Conservation (phyloP, 805 yeast species). For the Kluyveromyces lactis region DNA sequence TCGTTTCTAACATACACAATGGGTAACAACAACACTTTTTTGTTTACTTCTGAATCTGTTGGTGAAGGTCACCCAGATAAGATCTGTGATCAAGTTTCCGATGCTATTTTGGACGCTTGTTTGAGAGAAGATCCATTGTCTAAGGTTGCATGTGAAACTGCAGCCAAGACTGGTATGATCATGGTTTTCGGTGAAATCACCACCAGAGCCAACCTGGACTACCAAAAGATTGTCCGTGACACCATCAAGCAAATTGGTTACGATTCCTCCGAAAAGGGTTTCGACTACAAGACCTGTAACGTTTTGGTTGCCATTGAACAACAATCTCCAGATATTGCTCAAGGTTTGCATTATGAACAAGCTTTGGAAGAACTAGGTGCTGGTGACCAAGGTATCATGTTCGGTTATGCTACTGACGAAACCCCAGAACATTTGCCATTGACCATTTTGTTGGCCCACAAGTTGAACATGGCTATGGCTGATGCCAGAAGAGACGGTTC, state of each 20-base stretch:
- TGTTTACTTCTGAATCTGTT: slow-evolving; percentile 80
- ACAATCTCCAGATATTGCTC: slow-evolving; percentile 98
- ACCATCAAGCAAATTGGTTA: slow-evolving; percentile 98
- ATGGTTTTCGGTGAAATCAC: slow-evolving; percentile 99
- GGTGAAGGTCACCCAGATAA: slow-evolving; percentile 95
- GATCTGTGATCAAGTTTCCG: slow-evolving; percentile 98
- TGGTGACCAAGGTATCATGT: slow-evolving; percentile 99
- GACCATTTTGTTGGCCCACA: slow-evolving; percentile 89
- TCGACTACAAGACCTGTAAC: slow-evolving; percentile 98
- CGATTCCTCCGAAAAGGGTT: slow-evolving; percentile 92
- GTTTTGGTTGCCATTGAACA: slow-evolving; percentile 98
- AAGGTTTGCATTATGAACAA: slow-evolving; percentile 95
- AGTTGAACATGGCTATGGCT: slow-evolving; percentile 93
- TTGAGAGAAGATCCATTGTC: slow-evolving; percentile 91
- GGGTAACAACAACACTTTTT: slow-evolving; percentile 33
- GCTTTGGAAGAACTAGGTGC: slow-evolving; percentile 98
- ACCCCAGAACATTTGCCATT: slow-evolving; percentile 96
- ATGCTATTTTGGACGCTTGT: slow-evolving; percentile 97
- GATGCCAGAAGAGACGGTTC: slow-evolving; percentile 95
- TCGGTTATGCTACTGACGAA: slow-evolving; percentile 98
- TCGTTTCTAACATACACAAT: no score
- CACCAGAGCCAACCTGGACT: slow-evolving; percentile 91
- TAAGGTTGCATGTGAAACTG: slow-evolving; percentile 99
- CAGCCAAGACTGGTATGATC: slow-evolving; percentile 98
- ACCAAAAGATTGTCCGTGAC: slow-evolving; percentile 96